phyloP scores from a whole-genome alignment of 2,329 filamentous ascomycete species.

The Colletotrichum phormii region DNA sequence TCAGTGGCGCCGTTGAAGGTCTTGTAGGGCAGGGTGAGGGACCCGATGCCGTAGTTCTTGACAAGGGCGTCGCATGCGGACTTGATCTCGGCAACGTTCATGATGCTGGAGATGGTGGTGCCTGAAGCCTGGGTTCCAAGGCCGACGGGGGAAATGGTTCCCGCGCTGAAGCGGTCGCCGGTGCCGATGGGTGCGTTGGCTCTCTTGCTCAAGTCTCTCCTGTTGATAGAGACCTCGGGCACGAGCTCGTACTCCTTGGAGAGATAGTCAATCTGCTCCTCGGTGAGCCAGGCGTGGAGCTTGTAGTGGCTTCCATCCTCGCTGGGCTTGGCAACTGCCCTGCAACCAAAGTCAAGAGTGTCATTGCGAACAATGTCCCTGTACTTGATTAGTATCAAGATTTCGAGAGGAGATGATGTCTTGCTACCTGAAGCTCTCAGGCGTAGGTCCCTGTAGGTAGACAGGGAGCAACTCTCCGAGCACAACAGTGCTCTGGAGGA shows the following conservation, averaged over 20 bases:
- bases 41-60: slow-evolving; percentile 52
- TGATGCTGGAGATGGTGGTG: slow-evolving; percentile 52
- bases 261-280: slow-evolving; percentile 26
- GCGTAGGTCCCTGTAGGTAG: slow-evolving; percentile 20
- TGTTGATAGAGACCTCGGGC: slow-evolving; percentile 21
- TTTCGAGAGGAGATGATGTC: neutral
- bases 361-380: slow-evolving; percentile 33
- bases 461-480: slow-evolving; percentile 26
- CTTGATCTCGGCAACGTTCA: slow-evolving; percentile 58
- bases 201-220: slow-evolving; percentile 19
- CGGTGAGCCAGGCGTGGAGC: slow-evolving; percentile 30
- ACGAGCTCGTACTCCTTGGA: slow-evolving; percentile 28
- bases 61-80: slow-evolving; percentile 57
- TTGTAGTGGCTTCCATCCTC: slow-evolving; percentile 31
- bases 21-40: slow-evolving; percentile 55
- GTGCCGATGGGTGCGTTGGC: slow-evolving; percentile 48
- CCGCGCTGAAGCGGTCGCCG: slow-evolving; percentile 33
- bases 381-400: neutral
- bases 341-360: slow-evolving; percentile 32
- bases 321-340: slow-evolving; percentile 27
- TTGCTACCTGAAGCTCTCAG: slow-evolving; percentile 18
- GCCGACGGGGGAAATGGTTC: slow-evolving; percentile 43
- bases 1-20: slow-evolving; percentile 53
- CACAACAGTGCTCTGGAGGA: slow-evolving; percentile 24
- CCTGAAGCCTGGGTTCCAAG: slow-evolving; percentile 42